A percentile compares a stretch with the other conserved stretches of the same genome.
phyloP scores from a whole-genome alignment of 352 stramenopile genomes.

The Pythium angustatum region DNA sequence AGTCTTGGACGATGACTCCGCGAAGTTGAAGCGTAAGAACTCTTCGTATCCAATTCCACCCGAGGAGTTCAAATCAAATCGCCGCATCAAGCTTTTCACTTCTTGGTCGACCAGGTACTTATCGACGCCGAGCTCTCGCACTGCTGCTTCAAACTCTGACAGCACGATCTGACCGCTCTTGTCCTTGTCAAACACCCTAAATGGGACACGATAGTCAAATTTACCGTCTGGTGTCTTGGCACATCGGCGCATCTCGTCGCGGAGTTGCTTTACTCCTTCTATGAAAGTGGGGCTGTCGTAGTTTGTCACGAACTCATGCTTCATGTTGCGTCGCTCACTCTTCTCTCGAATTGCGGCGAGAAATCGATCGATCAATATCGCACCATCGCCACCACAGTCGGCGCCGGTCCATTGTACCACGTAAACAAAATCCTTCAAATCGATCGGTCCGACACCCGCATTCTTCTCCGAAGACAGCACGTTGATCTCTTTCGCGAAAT shows the following conservation, averaged over 20 bases:
- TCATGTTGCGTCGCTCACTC: constrained; percentile 78
- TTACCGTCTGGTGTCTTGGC: constrained; percentile 81
- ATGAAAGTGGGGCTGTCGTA: constrained; percentile 79
- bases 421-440: constrained; percentile 77
- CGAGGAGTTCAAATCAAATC: constrained; percentile 69
- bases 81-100: constrained; percentile 76
- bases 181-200: constrained; percentile 75
- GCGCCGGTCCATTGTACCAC: constrained; percentile 71
- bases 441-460: constrained; percentile 38
- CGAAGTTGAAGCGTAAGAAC: constrained; percentile 77
- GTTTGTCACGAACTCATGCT: constrained; percentile 80
- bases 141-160: constrained; percentile 68
- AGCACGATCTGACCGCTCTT: constrained; percentile 64
- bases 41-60: constrained; percentile 75
- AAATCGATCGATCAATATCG: constrained; percentile 76
- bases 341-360: constrained; percentile 65
- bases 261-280: constrained; percentile 70
- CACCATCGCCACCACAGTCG: constrained; percentile 68
- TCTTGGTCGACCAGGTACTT: constrained; percentile 74
- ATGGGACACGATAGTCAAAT: constrained; percentile 71
- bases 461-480: constrained; percentile 53
- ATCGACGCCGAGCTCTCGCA: constrained; percentile 72
- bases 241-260: constrained; percentile 71
- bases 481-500: constrained; percentile 61
- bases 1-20: constrained; percentile 56